A percentile compares a stretch with the other conserved stretches of the same genome.
Evolutionary conservation across 2,329 filamentous ascomycete genomes (phyloP).

Genomic region (Aureobasidium pullulans): DNA sequence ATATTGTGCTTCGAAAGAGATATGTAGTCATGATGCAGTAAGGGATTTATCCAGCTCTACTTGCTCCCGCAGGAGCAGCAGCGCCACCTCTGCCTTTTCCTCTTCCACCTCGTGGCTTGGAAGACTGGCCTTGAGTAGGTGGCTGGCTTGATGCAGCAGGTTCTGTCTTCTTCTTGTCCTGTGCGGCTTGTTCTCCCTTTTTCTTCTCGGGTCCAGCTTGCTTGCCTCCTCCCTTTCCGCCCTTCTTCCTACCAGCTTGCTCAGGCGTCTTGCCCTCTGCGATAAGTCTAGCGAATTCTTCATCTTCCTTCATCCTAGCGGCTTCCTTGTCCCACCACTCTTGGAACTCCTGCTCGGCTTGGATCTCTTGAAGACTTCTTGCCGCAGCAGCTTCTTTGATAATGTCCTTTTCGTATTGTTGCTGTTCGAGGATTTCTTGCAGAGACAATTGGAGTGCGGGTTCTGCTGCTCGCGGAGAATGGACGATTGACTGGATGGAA

Average conservation of each 20-base stretch:
- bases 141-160: no score
- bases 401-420: constrained; percentile 74
- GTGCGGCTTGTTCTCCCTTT: neutral
- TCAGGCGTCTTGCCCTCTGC: neutral
- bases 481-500: constrained; percentile 40
- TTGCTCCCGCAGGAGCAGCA: neutral
- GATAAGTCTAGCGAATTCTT: constrained; percentile 9
- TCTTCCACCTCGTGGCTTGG: neutral
- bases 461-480: constrained; percentile 54
- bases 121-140: no score
- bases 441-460: constrained; percentile 65
- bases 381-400: constrained; percentile 78
- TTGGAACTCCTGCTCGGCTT: constrained; percentile 93
- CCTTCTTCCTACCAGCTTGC: constrained; percentile 14
- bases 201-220: constrained; percentile 18
- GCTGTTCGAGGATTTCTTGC: constrained; percentile 80
- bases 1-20: no score
- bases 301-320: constrained; percentile 45
- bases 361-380: constrained; percentile 84
- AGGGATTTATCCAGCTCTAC: neutral
- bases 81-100: constrained; percentile 11
- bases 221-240: constrained; percentile 20
- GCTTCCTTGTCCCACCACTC: constrained; percentile 93
- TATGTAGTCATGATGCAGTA: no score
- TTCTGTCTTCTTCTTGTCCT: no score